phyloP scores from a whole-genome alignment of 2,329 filamentous ascomycete species.

The Sclerotinia sclerotiorum region DNA sequence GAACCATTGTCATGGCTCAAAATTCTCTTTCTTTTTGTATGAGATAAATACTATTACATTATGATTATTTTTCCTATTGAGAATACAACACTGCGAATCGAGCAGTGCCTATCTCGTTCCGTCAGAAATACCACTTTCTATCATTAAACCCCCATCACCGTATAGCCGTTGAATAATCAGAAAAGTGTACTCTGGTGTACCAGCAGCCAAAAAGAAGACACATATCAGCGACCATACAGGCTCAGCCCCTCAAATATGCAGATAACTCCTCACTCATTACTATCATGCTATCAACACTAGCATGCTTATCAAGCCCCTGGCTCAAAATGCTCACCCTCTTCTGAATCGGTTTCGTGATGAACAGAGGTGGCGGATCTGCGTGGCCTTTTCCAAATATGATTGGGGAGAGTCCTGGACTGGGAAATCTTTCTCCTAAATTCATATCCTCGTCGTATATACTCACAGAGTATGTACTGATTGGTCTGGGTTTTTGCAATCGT shows the following conservation, averaged over 20 bases:
- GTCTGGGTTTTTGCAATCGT: neutral
- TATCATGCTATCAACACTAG: slow-evolving; percentile 6
- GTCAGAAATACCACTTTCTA: neutral
- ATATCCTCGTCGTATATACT: slow-evolving; percentile 26
- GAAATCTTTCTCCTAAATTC: neutral
- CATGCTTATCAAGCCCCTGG: neutral
- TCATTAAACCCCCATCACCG: neutral
- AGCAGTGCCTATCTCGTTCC: slow-evolving; percentile 4
- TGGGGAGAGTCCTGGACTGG: neutral
- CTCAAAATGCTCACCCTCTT: neutral
- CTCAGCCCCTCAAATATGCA: slow-evolving; percentile 2
- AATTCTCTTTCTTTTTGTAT: no score
- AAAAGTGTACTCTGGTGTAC: slow-evolving; percentile 14
- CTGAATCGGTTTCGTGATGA: neutral
- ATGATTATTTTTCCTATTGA: neutral
- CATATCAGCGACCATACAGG: neutral
- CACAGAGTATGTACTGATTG: slow-evolving; percentile 30
- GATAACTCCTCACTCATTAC: slow-evolving; percentile 5
- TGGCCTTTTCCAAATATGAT: neutral
- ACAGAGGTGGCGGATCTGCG: neutral
- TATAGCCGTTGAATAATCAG: neutral
- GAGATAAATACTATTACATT: neutral
- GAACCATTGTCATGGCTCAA: no score
- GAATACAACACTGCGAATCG: neutral
- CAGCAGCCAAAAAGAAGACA: neutral